Base-by-base conservation (phyloP, 2,329 filamentous ascomycete species). In the Aspergillus felis region DNA sequence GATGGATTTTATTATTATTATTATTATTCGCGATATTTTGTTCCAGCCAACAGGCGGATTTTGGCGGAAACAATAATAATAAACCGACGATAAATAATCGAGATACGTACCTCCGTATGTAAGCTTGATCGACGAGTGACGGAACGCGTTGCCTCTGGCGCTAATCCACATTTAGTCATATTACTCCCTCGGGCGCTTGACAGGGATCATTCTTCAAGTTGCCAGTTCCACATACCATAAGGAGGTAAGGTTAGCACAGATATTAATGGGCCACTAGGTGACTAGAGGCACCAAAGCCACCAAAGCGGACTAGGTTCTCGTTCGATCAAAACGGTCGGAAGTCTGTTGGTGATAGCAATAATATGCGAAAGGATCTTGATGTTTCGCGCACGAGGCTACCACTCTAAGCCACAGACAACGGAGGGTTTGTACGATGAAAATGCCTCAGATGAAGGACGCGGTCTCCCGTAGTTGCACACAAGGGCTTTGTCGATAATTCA, bases 91-190 rank as follows among this genome's bases (percentile, higher is more conserved):
- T 46, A 46, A 38, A 46, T 46, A 46, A 46, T 46, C n/a, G 10
- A 4, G 22, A 12, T 22, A 46, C n/a, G n/a, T 29, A 12, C 28
- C 28, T 29, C 28, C 4, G 28, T 25, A 47, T 47, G 44, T 47
- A 47, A 47, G 22, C 44, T 12, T 60, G 63, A 65, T 65, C 64
- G 63, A 63, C 61, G 55, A 55, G 64, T 62, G 62, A 64, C 57
- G 63, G 60, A 66, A 68, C 67, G 67, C 67, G 65, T 38, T 63
- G 54, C 53, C 61, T 55, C 53, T 29, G 53, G 57, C 35, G 57
- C 68, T 71, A 71, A 59, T 44, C 68, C 64, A 29, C 53, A 62
- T 68, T 66, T 57, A 62, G 66, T 65, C 61, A 68, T 69, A 67
- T 68, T 70, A 50, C 56, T 62, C 47, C 35, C 50, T 44, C 53